Evolutionary conservation across 1,139 yeast genomes (phyloP), one percentile per base, ranked within the genome.

Genomic region (Saccharomycopsis phalli): DNA sequence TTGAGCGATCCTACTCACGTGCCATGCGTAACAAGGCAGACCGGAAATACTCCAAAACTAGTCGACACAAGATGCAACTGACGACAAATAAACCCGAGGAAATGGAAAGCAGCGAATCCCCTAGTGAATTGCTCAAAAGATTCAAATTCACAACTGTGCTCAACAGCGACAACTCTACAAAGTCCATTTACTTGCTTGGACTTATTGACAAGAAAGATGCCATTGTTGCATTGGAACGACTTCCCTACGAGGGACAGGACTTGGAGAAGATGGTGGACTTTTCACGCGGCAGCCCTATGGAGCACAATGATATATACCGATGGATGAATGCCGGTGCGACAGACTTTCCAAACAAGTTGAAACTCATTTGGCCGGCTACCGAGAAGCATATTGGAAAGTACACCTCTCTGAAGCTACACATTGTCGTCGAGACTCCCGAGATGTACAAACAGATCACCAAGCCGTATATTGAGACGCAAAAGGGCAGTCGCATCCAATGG

Each of bases 281-380:
- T 4, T 41, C 47, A 2, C 47, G 57, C 1, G 55, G 77, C 20
- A 51, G 60, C 2, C 60, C 65, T 3, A 47, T 74, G 22, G 81
- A 84, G 23, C 60, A 64, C 30, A 91, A 91, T 56, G 96, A 87
- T 52, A 76, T 88, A 1, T 91, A 88, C 54, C 71, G 69, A 48
- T 88, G 97, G 96, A 82, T 86, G 4, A 59, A 71, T 32, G 74
- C 74, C 0, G 59, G 69, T 0, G 64, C 63, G 0, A 47, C 50
- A 1, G 50, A 52, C 8, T 87, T 94, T 0, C 70, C 77, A 0
- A 80, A 81, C 10, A 88, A 88, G 54, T 55, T 84, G 44, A 86
- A 81, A 51, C 50, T 91, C 46, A 79, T 91, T 16, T 86, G 74
- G 56, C 99, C 99, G 1, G 97, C 98, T 1, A 81, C 95, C 0